Conservation (phyloP, 495 filamentous ascomycete species). For the Penicillium chermesinum region DNA sequence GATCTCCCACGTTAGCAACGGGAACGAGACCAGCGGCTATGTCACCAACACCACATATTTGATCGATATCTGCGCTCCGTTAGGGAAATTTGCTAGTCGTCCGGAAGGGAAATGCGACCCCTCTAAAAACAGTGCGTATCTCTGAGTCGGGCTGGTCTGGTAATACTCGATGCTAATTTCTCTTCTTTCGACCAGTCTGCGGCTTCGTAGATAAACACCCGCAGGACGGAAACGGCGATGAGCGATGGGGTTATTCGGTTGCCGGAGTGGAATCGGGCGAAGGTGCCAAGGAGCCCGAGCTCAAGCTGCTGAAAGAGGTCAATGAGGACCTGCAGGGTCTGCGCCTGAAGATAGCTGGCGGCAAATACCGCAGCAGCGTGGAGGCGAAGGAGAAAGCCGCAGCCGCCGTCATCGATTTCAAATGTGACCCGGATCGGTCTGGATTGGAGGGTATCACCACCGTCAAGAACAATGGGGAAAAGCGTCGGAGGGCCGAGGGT, state of each 20-base stretch:
- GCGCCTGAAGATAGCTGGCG: constrained; percentile 64
- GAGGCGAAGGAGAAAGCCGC: constrained; percentile 49
- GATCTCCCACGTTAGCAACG: constrained; percentile 50
- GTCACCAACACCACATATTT: constrained; percentile 75
- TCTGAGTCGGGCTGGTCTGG: too few species aligned
- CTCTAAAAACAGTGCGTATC: constrained; percentile 36
- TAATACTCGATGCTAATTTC: constrained; percentile 5
- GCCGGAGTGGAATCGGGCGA: constrained; percentile 58
- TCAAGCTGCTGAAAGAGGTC: constrained; percentile 55
- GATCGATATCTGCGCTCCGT: constrained; percentile 71
- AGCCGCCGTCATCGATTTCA: constrained; percentile 73
- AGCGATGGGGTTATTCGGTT: constrained; percentile 56
- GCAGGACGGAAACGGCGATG: constrained; percentile 34
- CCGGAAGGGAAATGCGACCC: constrained; percentile 60
- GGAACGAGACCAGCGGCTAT: constrained; percentile 40
- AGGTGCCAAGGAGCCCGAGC: constrained; percentile 53
- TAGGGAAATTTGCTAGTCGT: constrained; percentile 55
- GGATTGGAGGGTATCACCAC: constrained; percentile 63
- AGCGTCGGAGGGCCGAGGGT: constrained; percentile 20
- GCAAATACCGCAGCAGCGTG: constrained; percentile 45
- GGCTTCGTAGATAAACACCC: constrained; percentile 55
- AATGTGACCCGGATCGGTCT: constrained; percentile 64
- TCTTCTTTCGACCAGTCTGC: constrained; percentile 58
- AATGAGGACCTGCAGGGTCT: constrained; percentile 66
- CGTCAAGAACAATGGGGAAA: constrained; percentile 27